These are phyloP conservation scores for Saccharomyces hybrid DNA, from an alignment of 1,139 yeast genomes.

Conservation along the genomic window DNA sequence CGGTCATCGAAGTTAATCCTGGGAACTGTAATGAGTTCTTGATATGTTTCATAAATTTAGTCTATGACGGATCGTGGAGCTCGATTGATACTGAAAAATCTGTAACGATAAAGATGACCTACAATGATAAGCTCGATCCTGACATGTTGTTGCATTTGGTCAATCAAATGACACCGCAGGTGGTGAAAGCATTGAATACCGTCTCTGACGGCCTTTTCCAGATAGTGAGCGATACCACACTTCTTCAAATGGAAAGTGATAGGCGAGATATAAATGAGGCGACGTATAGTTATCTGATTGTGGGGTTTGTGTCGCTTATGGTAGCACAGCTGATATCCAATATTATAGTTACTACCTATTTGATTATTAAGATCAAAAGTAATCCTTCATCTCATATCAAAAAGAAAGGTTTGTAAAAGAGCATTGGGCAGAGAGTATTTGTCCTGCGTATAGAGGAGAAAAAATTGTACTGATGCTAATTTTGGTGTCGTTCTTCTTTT, in stretches of 20 bases:
- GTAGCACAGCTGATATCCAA: slow-evolving; percentile 7
- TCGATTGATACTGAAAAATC: slow-evolving; percentile 17
- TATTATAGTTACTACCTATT: neutral
- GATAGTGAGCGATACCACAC: neutral
- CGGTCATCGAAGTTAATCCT: slow-evolving; percentile 11
- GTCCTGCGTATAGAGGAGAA: neutral
- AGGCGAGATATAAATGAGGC: slow-evolving; percentile 13
- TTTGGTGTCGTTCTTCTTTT: neutral
- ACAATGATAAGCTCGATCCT: neutral
- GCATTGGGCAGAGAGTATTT: too few species aligned
- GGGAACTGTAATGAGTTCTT: slow-evolving; percentile 6
- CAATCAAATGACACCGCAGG: slow-evolving; percentile 4
- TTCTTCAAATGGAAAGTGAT: slow-evolving; percentile 8
- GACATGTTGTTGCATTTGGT: slow-evolving; percentile 1
- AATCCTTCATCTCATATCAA: neutral
- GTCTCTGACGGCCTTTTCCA: neutral
- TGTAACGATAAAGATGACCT: slow-evolving; percentile 10
- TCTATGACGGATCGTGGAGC: slow-evolving; percentile 25
- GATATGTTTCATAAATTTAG: slow-evolving; percentile 19
- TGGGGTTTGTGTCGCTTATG: slow-evolving; percentile 7
- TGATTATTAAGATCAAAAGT: neutral
- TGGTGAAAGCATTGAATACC: slow-evolving; percentile 1
- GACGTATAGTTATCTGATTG: slow-evolving; percentile 12
- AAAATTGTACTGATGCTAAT: neutral
- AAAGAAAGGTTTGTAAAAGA: neutral